Evolutionary conservation across 306 rosid genomes (phyloP).

Genomic region (Gynostemma pentaphyllum): DNA sequence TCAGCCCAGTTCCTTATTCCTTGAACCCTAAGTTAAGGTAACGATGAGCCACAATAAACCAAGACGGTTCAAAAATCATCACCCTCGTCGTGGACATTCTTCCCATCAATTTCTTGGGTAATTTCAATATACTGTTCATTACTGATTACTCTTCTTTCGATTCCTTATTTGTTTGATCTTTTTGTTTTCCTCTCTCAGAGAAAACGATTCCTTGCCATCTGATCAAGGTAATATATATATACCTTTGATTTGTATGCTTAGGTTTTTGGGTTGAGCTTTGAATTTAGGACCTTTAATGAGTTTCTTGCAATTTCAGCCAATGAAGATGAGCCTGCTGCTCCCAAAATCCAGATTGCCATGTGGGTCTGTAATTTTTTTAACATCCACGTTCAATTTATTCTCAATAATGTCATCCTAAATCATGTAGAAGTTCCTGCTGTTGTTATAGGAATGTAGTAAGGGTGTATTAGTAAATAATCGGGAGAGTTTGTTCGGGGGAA

Average conservation of each 20-base stretch:
- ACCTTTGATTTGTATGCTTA: too few species aligned
- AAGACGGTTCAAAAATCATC: conserved; percentile 40
- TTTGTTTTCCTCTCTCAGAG: conserved; percentile 19
- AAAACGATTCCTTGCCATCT: conserved; percentile 36
- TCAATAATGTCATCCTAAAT: neutral
- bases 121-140: neutral
- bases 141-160: neutral
- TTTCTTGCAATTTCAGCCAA: conserved; percentile 18
- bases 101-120: conserved; percentile 32
- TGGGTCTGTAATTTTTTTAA: conserved; percentile 43
- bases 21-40: too few species aligned
- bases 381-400: neutral
- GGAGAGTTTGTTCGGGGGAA: too few species aligned
- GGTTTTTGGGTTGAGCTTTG: too few species aligned
- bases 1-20: too few species aligned
- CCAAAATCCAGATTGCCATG: conserved; percentile 76
- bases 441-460: too few species aligned
- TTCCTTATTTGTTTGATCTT: conserved; percentile 2
- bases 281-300: neutral
- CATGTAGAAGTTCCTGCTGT: neutral
- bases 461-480: too few species aligned
- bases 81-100: conserved; percentile 34
- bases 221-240: conserved; percentile 65
- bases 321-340: conserved; percentile 39
- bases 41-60: conserved; percentile 49